A percentile compares a stretch with the other conserved stretches of the same genome.
Evolutionary conservation across 805 yeast species (phyloP).

Genomic region (Saturnispora sanitii): DNA sequence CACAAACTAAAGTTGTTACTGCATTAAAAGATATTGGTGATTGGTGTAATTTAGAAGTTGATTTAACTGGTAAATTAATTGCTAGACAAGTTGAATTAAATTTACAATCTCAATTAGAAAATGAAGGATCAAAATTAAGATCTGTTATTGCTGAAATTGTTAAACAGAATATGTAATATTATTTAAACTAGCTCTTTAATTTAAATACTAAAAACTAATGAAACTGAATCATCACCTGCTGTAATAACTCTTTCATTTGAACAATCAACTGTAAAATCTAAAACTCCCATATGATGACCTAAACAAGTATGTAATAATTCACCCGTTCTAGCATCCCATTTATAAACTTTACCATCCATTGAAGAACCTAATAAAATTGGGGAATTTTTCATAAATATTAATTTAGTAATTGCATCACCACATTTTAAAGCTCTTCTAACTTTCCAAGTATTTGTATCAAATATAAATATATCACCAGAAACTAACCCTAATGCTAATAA

Average conservation of each 20-base stretch:
- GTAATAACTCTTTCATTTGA: conserved; percentile 66
- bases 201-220: conserved; percentile 49
- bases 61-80: conserved; percentile 82
- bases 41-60: conserved; percentile 85
- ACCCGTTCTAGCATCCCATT: conserved; percentile 87
- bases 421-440: conserved; percentile 60
- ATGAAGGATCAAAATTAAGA: conserved; percentile 12
- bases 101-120: conserved; percentile 43
- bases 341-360: conserved; percentile 78
- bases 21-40: conserved; percentile 56
- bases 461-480: conserved; percentile 74
- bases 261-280: conserved; percentile 68
- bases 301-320: conserved; percentile 64
- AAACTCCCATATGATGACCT: conserved; percentile 91
- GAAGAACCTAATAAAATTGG: conserved; percentile 60
- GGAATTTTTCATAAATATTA: conserved; percentile 47
- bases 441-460: conserved; percentile 81
- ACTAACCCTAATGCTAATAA: conserved; percentile 84
- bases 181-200: too few species aligned
- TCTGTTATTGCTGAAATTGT: background rate
- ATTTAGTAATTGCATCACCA: conserved; percentile 78
- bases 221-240: conserved; percentile 96
- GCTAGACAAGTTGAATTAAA: conserved; percentile 70
- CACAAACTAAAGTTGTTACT: conserved; percentile 72
- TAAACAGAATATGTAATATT: too few species aligned